phyloP scores from a whole-genome alignment of 176 grass and related monocot genomes.

The Hordeum vulgare region MorexV3_pseudomolecules_assembly NC_058522.1:508629089-508629588 shows the following conservation, averaged over 20 bases:
- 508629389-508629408: neutral
- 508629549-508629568: constrained; percentile 16
- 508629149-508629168: too few species aligned
- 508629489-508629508: constrained; percentile 31
- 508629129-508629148: too few species aligned
- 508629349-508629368: neutral
- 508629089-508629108: too few species aligned
- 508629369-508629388: neutral
- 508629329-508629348: neutral
- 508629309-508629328: neutral
- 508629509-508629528: constrained; percentile 46
- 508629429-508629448: neutral
- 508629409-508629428: neutral
- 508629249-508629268: neutral
- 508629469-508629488: constrained; percentile 39
- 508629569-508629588: constrained; percentile 52
- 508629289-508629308: too few species aligned
- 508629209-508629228: neutral
- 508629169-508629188: too few species aligned
- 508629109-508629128: too few species aligned
- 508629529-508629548: constrained; percentile 36
- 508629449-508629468: constrained; percentile 31
- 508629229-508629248: neutral
- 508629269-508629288: neutral
- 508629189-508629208: neutral